Conservation (phyloP, 805 yeast species). For the Teunomyces atbi region DNA sequence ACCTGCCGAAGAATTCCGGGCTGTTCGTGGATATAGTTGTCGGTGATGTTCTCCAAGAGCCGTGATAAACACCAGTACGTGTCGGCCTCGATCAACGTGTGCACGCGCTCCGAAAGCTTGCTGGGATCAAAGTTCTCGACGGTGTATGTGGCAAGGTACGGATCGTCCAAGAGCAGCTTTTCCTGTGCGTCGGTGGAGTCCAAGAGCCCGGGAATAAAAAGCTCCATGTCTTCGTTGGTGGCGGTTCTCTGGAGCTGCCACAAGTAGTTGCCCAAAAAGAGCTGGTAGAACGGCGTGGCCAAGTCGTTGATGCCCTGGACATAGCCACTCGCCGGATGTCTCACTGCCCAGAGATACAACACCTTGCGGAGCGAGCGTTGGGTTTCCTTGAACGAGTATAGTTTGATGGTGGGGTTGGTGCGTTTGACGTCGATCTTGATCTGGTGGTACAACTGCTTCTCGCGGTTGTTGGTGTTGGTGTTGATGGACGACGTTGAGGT, state of each 20-base stretch:
- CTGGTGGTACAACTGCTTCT: slow-evolving; percentile 89
- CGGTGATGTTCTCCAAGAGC: slow-evolving; percentile 90
- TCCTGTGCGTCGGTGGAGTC: slow-evolving; percentile 28
- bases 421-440: slow-evolving; percentile 92
- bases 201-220: slow-evolving; percentile 37
- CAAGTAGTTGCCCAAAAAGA: slow-evolving; percentile 68
- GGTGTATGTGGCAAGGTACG: slow-evolving; percentile 20
- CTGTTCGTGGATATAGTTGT: slow-evolving; percentile 95
- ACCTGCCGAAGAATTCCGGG: slow-evolving; percentile 96
- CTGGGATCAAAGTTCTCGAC: slow-evolving; percentile 64
- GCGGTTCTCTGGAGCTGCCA: slow-evolving; percentile 37
- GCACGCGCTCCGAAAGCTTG: slow-evolving; percentile 54
- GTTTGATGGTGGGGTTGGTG: slow-evolving; percentile 79
- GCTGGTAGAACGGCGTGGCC: slow-evolving; percentile 89
- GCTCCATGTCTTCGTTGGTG: slow-evolving; percentile 17
- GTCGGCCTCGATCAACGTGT: slow-evolving; percentile 84
- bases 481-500: slow-evolving; percentile 15
- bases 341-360: slow-evolving; percentile 87
- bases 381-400: slow-evolving; percentile 67
- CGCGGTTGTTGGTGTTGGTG: slow-evolving; percentile 28
- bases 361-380: slow-evolving; percentile 80
- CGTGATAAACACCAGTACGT: slow-evolving; percentile 96
- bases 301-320: slow-evolving; percentile 97
- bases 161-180: slow-evolving; percentile 23
- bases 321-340: slow-evolving; percentile 97